Evolutionary conservation across 2,329 filamentous ascomycete species (phyloP).

Genomic region (Ascochyta pisi): DNA sequence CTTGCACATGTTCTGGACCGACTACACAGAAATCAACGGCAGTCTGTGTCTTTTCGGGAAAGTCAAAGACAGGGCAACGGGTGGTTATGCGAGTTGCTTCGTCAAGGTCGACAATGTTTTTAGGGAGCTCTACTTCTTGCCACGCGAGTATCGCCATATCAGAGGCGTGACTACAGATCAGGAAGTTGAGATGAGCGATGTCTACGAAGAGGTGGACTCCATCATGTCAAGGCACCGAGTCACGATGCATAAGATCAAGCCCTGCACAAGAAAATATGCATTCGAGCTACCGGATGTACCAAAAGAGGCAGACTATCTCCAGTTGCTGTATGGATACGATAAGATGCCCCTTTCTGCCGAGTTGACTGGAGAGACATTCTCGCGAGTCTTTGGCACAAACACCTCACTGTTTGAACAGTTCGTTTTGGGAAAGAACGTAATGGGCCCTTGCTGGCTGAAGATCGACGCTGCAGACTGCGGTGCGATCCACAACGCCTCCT

Average conservation of each 20-base stretch:
- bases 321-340: conserved; percentile 93
- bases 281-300: conserved; percentile 90
- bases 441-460: conserved; percentile 97
- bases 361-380: conserved; percentile 84
- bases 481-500: conserved; percentile 87
- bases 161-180: conserved; percentile 74
- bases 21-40: conserved; percentile 92
- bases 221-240: conserved; percentile 90
- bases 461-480: conserved; percentile 86
- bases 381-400: conserved; percentile 90
- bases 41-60: conserved; percentile 95
- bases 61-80: conserved; percentile 85
- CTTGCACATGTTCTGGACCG: conserved; percentile 94
- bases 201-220: conserved; percentile 86
- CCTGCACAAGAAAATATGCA: conserved; percentile 88
- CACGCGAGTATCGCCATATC: conserved; percentile 68
- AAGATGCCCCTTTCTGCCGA: conserved; percentile 77
- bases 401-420: conserved; percentile 97
- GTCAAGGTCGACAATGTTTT: conserved; percentile 95
- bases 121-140: conserved; percentile 91
- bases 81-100: conserved; percentile 86
- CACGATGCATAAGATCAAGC: conserved; percentile 91
- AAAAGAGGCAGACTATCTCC: conserved; percentile 88
- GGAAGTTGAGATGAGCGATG: conserved; percentile 83
- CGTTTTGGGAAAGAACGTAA: conserved; percentile 97